Conservation (phyloP, 73 alveolate species). For the Paramecium biaurelia region DNA sequence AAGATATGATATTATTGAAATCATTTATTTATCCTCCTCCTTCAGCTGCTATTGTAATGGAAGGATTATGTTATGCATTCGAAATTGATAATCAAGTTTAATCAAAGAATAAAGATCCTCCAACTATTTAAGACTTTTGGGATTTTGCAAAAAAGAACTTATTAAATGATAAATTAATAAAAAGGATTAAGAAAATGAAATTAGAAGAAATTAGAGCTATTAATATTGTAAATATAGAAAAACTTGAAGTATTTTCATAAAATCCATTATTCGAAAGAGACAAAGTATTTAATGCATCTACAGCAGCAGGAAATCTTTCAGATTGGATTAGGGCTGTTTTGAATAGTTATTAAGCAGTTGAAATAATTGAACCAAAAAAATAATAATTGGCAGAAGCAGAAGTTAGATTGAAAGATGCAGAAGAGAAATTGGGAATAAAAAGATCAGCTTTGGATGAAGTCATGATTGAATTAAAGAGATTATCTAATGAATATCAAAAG, state of each 20-base stretch:
- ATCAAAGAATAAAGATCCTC: constrained; percentile 36
- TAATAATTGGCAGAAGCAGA: constrained; percentile 96
- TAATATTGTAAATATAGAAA: constrained; percentile 68
- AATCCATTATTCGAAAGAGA: constrained; percentile 75
- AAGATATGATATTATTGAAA: constrained; percentile 90
- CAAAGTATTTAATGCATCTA: constrained; percentile 73
- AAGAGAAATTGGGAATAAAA: constrained; percentile 84
- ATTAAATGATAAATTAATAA: constrained; percentile 59
- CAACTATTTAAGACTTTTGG: constrained; percentile 76
- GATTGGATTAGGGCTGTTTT: constrained; percentile 92
- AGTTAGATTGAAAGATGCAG: constrained; percentile 89
- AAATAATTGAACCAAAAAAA: constrained; percentile 98
- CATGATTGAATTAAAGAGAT: constrained; percentile 73
- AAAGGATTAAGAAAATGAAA: constrained; percentile 38
- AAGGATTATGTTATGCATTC: constrained; percentile 55
- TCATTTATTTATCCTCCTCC: constrained; percentile 90
- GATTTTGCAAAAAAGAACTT: constrained; percentile 57
- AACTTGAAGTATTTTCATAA: constrained; percentile 66
- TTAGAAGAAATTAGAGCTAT: constrained; percentile 52
- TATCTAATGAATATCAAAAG: constrained; percentile 90
- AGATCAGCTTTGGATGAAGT: constrained; percentile 85
- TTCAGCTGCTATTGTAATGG: constrained; percentile 38
- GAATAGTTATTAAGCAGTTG: constrained; percentile 69
- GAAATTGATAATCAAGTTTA: constrained; percentile 31
- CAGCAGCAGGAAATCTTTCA: constrained; percentile 83